Base-by-base conservation (phyloP, 2,329 filamentous ascomycete species). In the Anthostomella pinea region DNA sequence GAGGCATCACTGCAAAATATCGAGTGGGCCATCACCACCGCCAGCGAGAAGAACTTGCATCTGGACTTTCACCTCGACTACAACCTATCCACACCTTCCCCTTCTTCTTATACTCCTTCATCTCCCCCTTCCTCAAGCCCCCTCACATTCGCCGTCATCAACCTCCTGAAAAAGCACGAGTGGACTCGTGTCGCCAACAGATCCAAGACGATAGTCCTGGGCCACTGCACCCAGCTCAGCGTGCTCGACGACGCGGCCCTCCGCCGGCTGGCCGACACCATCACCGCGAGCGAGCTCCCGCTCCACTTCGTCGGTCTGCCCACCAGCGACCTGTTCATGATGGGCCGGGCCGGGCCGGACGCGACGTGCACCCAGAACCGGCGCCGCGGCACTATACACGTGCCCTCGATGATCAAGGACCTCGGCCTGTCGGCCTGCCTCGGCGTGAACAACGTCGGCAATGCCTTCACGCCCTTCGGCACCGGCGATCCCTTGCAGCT, bases 61-160 rank as follows among this genome's bases (percentile, higher is more conserved):
- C 59, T 87, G 5, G 83, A 87, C 51, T 78, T 87, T 29, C 84
- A 87, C 54, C 67, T 87, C 5, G 84, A 87, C 57, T 87, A 87
- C 56, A 79, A 80, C 38, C 63, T 87, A 3, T 71, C 81, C 33
- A 41, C 36, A 1, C 46, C 51, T 1, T 35, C 26, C 8, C 18
- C 59, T 2, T 47, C 51, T 2, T 68, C 30, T 11, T 71, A 81
- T 33, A 41, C 36, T 1, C 46, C 51, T 1, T 35, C 26, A 8
- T 19, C 59, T 2, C 46, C 51, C 2, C 68, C 30, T 11, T 25
- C 60, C 2, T 48, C 53, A 2, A 68, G 60, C 29, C 66, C 77
- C 0, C 60, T 80, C 35, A 60, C 81, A 0, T 75, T 73, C 63
- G 61, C 71, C 26, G 73, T 80, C 1, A 38, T 86, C 15, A 52